These are phyloP conservation scores for Lactarius vividus DNA, from an alignment of 768 basidiomycete genomes.

Conservation along the genomic window DNA sequence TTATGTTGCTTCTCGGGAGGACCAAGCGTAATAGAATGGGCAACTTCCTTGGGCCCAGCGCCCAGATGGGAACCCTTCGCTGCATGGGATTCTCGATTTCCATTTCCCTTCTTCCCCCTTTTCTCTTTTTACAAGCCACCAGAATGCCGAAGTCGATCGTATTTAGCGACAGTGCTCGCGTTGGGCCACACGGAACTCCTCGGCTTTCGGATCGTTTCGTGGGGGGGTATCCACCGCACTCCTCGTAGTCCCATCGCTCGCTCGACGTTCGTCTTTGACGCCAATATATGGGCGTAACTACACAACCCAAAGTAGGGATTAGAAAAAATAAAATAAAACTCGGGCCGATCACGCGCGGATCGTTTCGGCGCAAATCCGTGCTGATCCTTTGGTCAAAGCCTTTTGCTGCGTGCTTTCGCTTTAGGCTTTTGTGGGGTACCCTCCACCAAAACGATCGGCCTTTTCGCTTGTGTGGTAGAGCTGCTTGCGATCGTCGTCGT, in stretches of 20 bases:
- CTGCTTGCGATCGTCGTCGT: background rate
- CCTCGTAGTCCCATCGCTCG: background rate
- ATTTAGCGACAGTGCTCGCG: background rate
- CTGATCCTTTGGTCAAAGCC: background rate
- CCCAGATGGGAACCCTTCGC: background rate
- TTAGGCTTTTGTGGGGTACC: conserved; percentile 31
- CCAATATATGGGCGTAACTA: background rate
- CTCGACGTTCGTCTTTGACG: background rate
- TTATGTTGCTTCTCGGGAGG: conserved; percentile 1
- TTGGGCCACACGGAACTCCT: background rate
- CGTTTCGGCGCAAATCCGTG: background rate
- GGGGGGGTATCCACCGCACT: too few relatives aligned
- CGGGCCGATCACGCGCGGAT: background rate
- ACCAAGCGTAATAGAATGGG: background rate
- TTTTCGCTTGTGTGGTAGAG: conserved; percentile 27
- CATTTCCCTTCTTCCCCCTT: background rate
- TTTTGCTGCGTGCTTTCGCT: conserved; percentile 10
- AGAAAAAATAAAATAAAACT: background rate
- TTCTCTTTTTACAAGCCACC: background rate
- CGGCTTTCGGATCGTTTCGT: conserved; percentile 13
- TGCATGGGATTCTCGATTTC: background rate
- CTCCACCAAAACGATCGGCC: conserved; percentile 30
- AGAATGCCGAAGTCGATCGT: conserved; percentile 15
- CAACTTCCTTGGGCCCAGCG: background rate
- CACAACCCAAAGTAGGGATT: background rate